Evolutionary conservation across 192 early-diverging fungal species (phyloP).

Genomic region (Podila epicladia): DNA sequence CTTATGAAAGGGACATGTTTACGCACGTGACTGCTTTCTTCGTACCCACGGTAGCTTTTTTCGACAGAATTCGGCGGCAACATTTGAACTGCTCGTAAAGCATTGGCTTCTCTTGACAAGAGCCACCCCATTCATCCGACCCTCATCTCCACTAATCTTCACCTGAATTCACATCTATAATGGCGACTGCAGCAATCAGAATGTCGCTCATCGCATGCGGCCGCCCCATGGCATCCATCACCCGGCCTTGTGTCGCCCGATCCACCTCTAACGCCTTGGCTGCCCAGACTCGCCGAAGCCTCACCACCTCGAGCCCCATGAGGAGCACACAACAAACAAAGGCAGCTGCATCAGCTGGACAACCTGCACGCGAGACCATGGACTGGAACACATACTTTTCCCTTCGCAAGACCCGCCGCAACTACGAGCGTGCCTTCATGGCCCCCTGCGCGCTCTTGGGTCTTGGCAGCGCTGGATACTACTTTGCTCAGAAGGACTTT

Average conservation of each 20-base stretch:
- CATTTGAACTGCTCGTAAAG: no score
- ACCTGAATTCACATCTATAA: neutral
- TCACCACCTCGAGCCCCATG: slow-evolving; percentile 22
- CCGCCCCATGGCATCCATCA: slow-evolving; percentile 6
- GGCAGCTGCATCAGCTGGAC: neutral
- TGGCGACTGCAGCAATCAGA: slow-evolving; percentile 40
- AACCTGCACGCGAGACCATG: slow-evolving; percentile 1
- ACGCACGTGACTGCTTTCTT: neutral
- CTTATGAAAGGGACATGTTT: no score
- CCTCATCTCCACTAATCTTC: neutral
- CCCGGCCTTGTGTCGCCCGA: slow-evolving; percentile 20
- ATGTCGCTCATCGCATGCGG: slow-evolving; percentile 40
- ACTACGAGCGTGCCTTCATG: slow-evolving; percentile 68
- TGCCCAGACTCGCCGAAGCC: slow-evolving; percentile 19
- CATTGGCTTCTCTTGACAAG: no score
- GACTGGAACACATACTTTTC: slow-evolving; percentile 72
- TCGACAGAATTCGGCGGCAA: neutral
- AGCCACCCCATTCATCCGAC: neutral
- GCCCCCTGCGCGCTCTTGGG: slow-evolving; percentile 59
- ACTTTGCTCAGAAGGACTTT: slow-evolving; percentile 67
- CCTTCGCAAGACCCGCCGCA: slow-evolving; percentile 67
- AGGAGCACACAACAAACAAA: slow-evolving; percentile 9
- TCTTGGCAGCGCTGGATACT: slow-evolving; percentile 51
- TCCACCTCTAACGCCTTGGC: neutral
- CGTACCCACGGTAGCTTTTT: neutral